Evolutionary conservation across 2,329 filamentous ascomycete species (phyloP).

Genomic region (Cladosporium cucumerinum): DNA sequence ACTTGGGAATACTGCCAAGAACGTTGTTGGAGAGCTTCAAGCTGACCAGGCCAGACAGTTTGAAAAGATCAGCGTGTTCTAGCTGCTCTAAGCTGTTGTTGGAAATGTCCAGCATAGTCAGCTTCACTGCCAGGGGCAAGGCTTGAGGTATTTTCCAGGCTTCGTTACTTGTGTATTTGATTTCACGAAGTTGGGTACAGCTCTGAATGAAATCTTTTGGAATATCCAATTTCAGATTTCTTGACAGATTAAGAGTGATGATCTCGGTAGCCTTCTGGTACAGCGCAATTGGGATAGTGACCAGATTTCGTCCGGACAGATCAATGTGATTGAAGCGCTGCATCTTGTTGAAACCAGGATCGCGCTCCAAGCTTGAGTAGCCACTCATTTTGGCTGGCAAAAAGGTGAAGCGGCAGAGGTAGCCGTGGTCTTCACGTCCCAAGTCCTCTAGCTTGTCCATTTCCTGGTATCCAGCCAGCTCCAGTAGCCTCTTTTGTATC

Average conservation of each 20-base stretch:
- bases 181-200: conserved; percentile 85
- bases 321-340: conserved; percentile 95
- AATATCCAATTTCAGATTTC: conserved; percentile 86
- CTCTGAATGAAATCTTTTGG: conserved; percentile 95
- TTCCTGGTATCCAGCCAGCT: conserved; percentile 87
- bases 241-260: conserved; percentile 87
- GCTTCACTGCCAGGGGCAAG: conserved; percentile 71
- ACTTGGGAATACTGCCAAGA: conserved; percentile 70
- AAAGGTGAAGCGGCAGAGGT: conserved; percentile 93
- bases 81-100: conserved; percentile 89
- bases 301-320: conserved; percentile 80
- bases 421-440: conserved; percentile 94
- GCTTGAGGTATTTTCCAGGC: conserved; percentile 81
- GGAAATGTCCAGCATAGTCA: conserved; percentile 89
- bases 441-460: conserved; percentile 87
- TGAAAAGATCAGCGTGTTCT: conserved; percentile 77
- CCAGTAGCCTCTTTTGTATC: conserved; percentile 85
- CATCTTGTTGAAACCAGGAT: conserved; percentile 75
- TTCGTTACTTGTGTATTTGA: conserved; percentile 95
- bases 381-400: conserved; percentile 84
- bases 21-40: conserved; percentile 93
- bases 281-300: conserved; percentile 90
- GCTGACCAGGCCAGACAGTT: conserved; percentile 73
- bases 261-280: conserved; percentile 92
- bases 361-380: conserved; percentile 66